Conservation (phyloP, 2,329 filamentous ascomycete genomes). For the Trichothecium roseum region DNA sequence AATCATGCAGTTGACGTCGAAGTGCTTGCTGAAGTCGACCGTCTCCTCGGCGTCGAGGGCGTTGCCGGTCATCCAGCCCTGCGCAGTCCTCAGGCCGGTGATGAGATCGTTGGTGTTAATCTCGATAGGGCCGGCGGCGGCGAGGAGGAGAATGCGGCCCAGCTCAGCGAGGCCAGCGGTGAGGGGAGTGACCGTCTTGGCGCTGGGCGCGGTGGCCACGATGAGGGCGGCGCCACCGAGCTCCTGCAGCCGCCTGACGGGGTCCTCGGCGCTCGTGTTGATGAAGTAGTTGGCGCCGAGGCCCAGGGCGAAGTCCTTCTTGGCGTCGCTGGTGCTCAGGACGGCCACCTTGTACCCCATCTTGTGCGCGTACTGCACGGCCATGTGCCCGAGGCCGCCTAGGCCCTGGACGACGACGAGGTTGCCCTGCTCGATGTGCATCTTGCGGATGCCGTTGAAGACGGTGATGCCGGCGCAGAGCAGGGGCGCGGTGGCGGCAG, state of each 20-base stretch:
- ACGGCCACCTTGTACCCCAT: conserved; percentile 61
- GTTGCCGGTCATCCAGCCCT: conserved; percentile 47
- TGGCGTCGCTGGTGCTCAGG: conserved; percentile 47
- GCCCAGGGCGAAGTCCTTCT: conserved; percentile 47
- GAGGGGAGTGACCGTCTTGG: conserved; percentile 36
- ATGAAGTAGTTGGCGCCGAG: conserved; percentile 19
- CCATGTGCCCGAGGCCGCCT: conserved; percentile 60
- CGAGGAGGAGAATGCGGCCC: conserved; percentile 45
- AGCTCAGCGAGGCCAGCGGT: conserved; percentile 34
- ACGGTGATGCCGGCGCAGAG: conserved; percentile 48
- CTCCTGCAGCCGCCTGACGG: conserved; percentile 29
- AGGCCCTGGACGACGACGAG: conserved; percentile 49
- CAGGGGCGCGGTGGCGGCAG: conserved; percentile 37
- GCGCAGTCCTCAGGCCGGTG: conserved; percentile 39
- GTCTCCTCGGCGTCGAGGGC: conserved; percentile 48
- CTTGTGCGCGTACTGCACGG: conserved; percentile 56
- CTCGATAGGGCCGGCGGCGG: conserved; percentile 23
- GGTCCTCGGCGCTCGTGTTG: conserved; percentile 36
- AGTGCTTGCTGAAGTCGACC: conserved; percentile 44
- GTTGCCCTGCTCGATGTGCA: conserved; percentile 30
- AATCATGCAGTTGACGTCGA: conserved; percentile 48
- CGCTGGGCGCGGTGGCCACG: conserved; percentile 45
- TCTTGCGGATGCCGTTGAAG: conserved; percentile 39
- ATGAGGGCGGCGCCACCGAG: conserved; percentile 48
- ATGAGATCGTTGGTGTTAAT: conserved; percentile 25